A percentile compares a stretch with the other conserved stretches of the same genome.
These are phyloP conservation scores for Saturnispora serradocipensis DNA, from an alignment of 805 yeast species.

Conservation along the genomic window DNA sequence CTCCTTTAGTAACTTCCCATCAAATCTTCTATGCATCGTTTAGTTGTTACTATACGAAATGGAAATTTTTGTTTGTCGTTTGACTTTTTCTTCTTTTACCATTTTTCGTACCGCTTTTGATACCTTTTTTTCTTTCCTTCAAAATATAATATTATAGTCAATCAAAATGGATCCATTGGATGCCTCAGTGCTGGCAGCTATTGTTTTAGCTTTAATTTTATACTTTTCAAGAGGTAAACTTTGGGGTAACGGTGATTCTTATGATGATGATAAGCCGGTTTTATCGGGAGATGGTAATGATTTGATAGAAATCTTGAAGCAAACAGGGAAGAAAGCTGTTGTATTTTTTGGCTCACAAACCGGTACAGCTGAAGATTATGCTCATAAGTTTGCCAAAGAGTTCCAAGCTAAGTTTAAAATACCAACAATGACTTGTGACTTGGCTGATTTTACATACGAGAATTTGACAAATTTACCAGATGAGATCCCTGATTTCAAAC, in stretches of 20 bases:
- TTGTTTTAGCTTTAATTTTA: constrained; percentile 55
- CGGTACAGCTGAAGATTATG: constrained; percentile 97
- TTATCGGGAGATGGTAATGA: constrained; percentile 40
- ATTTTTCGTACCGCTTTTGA: constrained; percentile 2
- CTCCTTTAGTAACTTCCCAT: neutral
- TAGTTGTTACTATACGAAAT: neutral
- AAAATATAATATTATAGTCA: neutral
- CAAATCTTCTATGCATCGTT: neutral
- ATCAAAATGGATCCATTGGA: constrained; percentile 64
- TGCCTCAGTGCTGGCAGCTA: constrained; percentile 52
- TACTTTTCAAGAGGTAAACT: constrained; percentile 58
- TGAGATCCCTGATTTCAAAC: constrained; percentile 39
- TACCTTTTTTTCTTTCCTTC: neutral
- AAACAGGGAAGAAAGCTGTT: constrained; percentile 63
- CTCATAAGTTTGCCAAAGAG: constrained; percentile 83
- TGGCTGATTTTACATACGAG: constrained; percentile 29
- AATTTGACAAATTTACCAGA: constrained; percentile 39
- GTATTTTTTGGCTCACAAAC: constrained; percentile 93
- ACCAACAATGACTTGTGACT: constrained; percentile 75
- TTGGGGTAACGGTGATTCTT: constrained; percentile 30
- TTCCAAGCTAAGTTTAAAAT: constrained; percentile 73
- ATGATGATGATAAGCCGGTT: constrained; percentile 21
- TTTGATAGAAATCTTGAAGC: constrained; percentile 45
- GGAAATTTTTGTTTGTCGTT: neutral
- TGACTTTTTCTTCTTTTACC: neutral